Conservation (phyloP, 2,329 filamentous ascomycete species). For the Cladosporium cucumerinum region DNA sequence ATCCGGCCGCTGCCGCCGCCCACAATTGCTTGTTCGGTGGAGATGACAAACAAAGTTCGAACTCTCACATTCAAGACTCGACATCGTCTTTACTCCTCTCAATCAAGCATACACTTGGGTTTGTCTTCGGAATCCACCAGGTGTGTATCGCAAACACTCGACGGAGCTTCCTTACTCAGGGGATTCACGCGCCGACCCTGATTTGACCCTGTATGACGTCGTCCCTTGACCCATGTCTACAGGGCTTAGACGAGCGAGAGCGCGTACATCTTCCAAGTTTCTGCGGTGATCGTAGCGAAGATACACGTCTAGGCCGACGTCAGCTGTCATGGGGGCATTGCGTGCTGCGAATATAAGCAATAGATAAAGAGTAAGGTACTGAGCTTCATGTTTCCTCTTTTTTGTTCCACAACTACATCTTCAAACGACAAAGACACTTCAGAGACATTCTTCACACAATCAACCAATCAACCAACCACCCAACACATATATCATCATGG, state of each 20-base stretch:
- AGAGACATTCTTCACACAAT: neutral
- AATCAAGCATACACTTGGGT: neutral
- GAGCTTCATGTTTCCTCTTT: neutral
- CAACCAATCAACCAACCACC: neutral
- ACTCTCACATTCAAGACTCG: neutral
- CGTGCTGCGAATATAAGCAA: neutral
- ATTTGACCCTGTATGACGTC: constrained; percentile 14
- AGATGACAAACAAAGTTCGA: neutral
- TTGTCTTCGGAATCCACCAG: neutral
- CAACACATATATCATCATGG: constrained; percentile 18
- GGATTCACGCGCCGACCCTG: constrained; percentile 3
- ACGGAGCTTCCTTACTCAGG: neutral
- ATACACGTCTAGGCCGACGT: constrained; percentile 14
- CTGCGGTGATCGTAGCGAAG: constrained; percentile 1
- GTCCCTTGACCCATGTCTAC: neutral
- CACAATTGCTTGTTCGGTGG: constrained; percentile 1
- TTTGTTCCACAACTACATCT: neutral
- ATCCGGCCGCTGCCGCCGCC: neutral
- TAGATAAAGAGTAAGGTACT: constrained; percentile 11
- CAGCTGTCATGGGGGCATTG: constrained; percentile 7
- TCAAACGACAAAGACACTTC: neutral
- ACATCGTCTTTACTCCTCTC: neutral
- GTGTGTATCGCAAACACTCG: neutral
- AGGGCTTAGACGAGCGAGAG: neutral
- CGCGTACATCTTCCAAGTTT: constrained; percentile 16